These are phyloP conservation scores for Entonaema liquescens DNA, from an alignment of 495 filamentous ascomycete genomes.

Conservation along the genomic window DNA sequence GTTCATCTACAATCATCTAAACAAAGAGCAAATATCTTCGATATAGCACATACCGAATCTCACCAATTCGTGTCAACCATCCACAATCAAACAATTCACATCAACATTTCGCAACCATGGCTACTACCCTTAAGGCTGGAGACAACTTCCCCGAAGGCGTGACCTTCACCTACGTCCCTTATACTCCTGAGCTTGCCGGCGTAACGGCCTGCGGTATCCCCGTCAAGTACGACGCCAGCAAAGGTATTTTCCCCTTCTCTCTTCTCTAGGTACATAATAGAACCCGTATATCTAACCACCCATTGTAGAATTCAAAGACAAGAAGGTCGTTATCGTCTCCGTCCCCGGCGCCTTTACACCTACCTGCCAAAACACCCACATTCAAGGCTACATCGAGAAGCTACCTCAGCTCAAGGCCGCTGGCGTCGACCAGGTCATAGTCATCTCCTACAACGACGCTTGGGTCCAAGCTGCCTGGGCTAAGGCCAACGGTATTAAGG, in stretches of 20 bases:
- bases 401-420: conserved; percentile 76
- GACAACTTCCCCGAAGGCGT: conserved; percentile 85
- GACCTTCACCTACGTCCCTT: conserved; percentile 80
- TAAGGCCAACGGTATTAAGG: conserved; percentile 87
- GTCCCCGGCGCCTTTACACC: conserved; percentile 97
- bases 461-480: conserved; percentile 96
- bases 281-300: conserved; percentile 1
- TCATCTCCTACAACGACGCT: conserved; percentile 89
- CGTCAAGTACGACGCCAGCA: conserved; percentile 81
- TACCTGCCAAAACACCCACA: conserved; percentile 85
- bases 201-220: conserved; percentile 82
- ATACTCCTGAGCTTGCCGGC: conserved; percentile 66
- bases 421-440: conserved; percentile 85
- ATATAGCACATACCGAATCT: not conserved
- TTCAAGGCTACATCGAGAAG: conserved; percentile 85
- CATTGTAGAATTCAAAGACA: conserved; percentile 76
- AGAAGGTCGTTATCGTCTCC: conserved; percentile 91
- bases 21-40: too few species aligned
- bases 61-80: not conserved
- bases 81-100: too few species aligned
- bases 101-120: conserved; percentile 63
- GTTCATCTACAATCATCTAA: not conserved
- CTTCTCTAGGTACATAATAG: not conserved
- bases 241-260: conserved; percentile 55
- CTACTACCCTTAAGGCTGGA: conserved; percentile 77